Evolutionary conservation across 768 basidiomycete species (phyloP), one percentile per base, ranked within the genome.

Genomic region (Auricularia sp.): DNA sequence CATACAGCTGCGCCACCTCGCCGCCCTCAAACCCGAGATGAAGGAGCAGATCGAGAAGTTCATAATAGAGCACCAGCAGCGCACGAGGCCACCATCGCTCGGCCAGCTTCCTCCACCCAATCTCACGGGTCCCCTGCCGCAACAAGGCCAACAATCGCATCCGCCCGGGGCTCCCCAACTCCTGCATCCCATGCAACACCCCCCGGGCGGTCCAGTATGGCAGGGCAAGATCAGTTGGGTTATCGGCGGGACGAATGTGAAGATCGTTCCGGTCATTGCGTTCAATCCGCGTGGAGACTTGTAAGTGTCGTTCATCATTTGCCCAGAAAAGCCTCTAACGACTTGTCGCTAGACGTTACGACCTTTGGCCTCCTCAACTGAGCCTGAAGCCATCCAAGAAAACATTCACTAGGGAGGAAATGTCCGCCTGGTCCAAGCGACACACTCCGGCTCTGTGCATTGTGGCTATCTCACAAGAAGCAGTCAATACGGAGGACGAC

Each of bases 401-500:
- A 13, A 51, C 58, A 14, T 51, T 68, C 34, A 61, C 65, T 54
- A 59, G 21, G 51, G 34, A 5, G n/a, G 39, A 44, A 33, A 24
- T 68, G 13, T 29, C 62, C 44, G 44, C 21, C 6, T 68, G 67
- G 67, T 44, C 58, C 3, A 63, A 66, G 42, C 61, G 61, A 36
- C 21, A 36, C 24, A 63, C 54, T 34, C 65, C 67, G 39, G 34
- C 58, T 7, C 59, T 68, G 56, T 65, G 62, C 36, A 47, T 63
- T 10, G 47, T 66, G 16, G 42, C 14, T 11, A 33, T 11, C 4
- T 24, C 62, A 5, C 65, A 62, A 6, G 61, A 44, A 33, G 3
- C 36, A 1, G 62, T 44, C 16, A 13, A 34, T 39, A 61, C 75
- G 51, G 63, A 63, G 2, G 85, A 86, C 68, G 78, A 82, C 18